A percentile compares a stretch with the other conserved stretches of the same genome.
These are phyloP conservation scores for Lactifluus rugatus DNA, from an alignment of 768 basidiomycete species.

Conservation along the genomic window DNA sequence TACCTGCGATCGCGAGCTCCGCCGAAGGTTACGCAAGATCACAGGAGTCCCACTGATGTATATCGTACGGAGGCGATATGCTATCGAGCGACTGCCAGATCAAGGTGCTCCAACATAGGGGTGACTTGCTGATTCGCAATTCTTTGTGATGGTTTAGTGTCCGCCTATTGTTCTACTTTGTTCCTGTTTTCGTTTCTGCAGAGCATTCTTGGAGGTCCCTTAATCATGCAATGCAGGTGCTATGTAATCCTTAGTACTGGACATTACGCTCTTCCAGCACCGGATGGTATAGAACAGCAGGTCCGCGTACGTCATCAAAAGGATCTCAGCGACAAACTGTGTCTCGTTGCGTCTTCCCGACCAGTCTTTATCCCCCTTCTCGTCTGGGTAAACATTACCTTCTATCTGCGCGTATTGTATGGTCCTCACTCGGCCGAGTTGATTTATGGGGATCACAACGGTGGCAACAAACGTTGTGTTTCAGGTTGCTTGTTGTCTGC, in stretches of 20 bases:
- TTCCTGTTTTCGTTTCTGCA: conserved; percentile 16
- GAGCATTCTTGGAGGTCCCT: not conserved
- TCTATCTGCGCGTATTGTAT: not conserved
- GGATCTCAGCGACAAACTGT: not conserved
- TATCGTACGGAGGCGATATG: conserved; percentile 84
- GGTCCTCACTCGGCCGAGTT: not conserved
- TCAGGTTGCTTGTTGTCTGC: not conserved
- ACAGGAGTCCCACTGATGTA: conserved; percentile 97
- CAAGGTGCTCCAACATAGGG: conserved; percentile 61
- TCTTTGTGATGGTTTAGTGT: not conserved
- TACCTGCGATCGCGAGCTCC: conserved; percentile 92
- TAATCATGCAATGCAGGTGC: not conserved
- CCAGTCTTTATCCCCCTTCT: not conserved
- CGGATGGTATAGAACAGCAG: not conserved
- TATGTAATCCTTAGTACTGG: not conserved
- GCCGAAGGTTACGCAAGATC: conserved; percentile 83
- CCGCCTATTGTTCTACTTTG: not conserved
- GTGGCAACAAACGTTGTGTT: not conserved
- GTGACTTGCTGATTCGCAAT: not conserved
- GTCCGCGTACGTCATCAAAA: not conserved
- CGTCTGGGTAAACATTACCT: not conserved
- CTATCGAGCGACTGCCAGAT: conserved; percentile 92
- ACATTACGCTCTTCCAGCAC: not conserved
- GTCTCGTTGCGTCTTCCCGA: not conserved
- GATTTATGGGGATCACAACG: not conserved